A percentile compares a stretch with the other conserved stretches of the same genome.
Evolutionary conservation across 805 yeast genomes (phyloP).

Genomic region (Maudiozyma pseudohumilis): DNA sequence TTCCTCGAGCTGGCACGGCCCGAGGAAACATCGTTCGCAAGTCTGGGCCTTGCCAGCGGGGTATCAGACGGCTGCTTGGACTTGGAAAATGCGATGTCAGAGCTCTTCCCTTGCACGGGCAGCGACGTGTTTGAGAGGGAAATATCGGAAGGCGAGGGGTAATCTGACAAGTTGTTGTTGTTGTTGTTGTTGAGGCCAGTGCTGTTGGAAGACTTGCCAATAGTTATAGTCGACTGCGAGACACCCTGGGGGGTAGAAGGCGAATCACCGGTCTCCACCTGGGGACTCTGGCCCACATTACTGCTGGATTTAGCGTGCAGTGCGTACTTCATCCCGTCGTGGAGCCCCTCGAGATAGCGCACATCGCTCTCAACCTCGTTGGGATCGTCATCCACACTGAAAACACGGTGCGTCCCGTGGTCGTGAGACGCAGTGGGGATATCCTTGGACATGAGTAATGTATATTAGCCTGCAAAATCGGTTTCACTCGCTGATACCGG

Average conservation of each 20-base stretch:
- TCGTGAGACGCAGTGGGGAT: slow-evolving; percentile 7
- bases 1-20: not conserved
- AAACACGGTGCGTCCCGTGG: slow-evolving; percentile 32
- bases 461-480: too few relatives aligned
- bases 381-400: slow-evolving; percentile 76
- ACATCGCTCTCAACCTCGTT: slow-evolving; percentile 57
- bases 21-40: not conserved
- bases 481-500: too few relatives aligned
- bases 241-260: too few relatives aligned
- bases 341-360: slow-evolving; percentile 61
- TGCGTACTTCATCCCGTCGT: slow-evolving; percentile 54
- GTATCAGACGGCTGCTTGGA: too few relatives aligned
- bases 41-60: too few relatives aligned
- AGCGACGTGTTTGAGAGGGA: not conserved
- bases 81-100: too few relatives aligned
- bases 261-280: too few relatives aligned
- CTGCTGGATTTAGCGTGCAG: slow-evolving; percentile 20
- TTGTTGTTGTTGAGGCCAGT: not conserved
- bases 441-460: slow-evolving; percentile 1
- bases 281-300: too few relatives aligned
- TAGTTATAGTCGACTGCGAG: too few relatives aligned
- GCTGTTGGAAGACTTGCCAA: too few relatives aligned
- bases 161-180: not conserved
- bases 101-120: not conserved
- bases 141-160: not conserved